phyloP scores from a whole-genome alignment of 73 alveolate genomes.

The Uronychia setigera region DNA sequence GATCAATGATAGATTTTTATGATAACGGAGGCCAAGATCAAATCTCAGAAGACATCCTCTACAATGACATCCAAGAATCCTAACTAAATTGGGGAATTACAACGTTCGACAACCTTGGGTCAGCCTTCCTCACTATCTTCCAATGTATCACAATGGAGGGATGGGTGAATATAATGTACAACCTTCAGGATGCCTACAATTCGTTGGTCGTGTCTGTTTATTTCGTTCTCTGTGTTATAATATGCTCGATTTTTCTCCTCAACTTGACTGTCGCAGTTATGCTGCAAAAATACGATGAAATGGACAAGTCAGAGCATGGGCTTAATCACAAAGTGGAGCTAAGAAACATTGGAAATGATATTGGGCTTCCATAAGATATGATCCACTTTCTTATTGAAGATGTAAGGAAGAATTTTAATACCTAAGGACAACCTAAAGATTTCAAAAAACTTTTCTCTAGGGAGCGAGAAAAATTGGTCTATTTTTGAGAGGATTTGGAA shows the following conservation, averaged over 20 bases:
- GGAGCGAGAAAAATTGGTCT: background rate
- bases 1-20: conserved; percentile 11
- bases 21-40: background rate
- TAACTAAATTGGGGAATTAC: conserved; percentile 49
- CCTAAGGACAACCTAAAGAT: background rate
- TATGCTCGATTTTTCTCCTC: conserved; percentile 37
- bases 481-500: background rate
- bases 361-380: too few relatives aligned
- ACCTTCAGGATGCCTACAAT: conserved; percentile 49
- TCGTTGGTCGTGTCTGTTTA: conserved; percentile 15
- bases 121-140: conserved; percentile 55
- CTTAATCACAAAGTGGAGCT: too few relatives aligned
- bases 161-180: conserved; percentile 49
- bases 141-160: conserved; percentile 57
- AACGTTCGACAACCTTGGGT: conserved; percentile 38
- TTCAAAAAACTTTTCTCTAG: background rate
- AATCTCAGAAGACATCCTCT: background rate
- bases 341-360: too few relatives aligned
- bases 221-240: conserved; percentile 36
- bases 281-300: too few relatives aligned
- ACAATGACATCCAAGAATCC: conserved; percentile 12
- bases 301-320: too few relatives aligned
- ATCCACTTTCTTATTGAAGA: too few relatives aligned
- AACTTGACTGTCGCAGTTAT: conserved; percentile 58
- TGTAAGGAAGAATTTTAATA: too few relatives aligned